These are phyloP conservation scores for Sherardia arvensis DNA, from an alignment of 257 asterid genomes.

Conservation along the genomic window DNA sequence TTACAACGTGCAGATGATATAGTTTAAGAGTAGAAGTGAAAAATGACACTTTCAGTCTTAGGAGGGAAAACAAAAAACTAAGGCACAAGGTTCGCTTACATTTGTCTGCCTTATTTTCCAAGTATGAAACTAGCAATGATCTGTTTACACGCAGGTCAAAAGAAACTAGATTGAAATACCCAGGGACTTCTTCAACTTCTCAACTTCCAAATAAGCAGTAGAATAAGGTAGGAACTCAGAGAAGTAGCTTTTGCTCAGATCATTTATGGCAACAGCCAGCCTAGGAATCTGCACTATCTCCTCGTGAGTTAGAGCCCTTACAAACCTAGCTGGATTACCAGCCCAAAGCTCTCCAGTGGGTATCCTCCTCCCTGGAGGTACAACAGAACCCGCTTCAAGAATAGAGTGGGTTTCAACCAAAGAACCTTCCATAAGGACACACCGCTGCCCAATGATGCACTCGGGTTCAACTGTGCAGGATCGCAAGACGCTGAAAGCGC, in stretches of 20 bases:
- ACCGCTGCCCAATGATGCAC: slow-evolving; percentile 91
- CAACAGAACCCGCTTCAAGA: slow-evolving; percentile 90
- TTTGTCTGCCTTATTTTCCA: slow-evolving; percentile 3
- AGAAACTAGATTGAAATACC: slow-evolving; percentile 59
- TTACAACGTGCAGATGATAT: background rate
- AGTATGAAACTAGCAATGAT: slow-evolving; percentile 1
- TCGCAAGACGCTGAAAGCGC: slow-evolving; percentile 76
- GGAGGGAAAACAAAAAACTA: background rate
- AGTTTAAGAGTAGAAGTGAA: background rate
- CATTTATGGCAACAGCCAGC: slow-evolving; percentile 78
- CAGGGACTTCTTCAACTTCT: slow-evolving; percentile 71
- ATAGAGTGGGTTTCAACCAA: slow-evolving; percentile 85
- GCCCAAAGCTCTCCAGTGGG: slow-evolving; percentile 97
- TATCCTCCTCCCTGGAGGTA: slow-evolving; percentile 93
- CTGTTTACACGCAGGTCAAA: slow-evolving; percentile 1
- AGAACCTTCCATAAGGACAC: slow-evolving; percentile 92
- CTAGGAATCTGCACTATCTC: slow-evolving; percentile 84
- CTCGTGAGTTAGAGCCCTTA: slow-evolving; percentile 71
- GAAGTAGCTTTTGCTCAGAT: slow-evolving; percentile 64
- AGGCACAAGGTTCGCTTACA: background rate
- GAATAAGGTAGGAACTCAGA: slow-evolving; percentile 83
- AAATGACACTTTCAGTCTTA: no score
- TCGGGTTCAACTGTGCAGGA: slow-evolving; percentile 94
- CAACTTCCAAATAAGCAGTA: slow-evolving; percentile 86
- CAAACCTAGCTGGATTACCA: slow-evolving; percentile 91